phyloP scores from a whole-genome alignment of 441 rosid genomes.

The Arabidopsis lyrata region DNA sequence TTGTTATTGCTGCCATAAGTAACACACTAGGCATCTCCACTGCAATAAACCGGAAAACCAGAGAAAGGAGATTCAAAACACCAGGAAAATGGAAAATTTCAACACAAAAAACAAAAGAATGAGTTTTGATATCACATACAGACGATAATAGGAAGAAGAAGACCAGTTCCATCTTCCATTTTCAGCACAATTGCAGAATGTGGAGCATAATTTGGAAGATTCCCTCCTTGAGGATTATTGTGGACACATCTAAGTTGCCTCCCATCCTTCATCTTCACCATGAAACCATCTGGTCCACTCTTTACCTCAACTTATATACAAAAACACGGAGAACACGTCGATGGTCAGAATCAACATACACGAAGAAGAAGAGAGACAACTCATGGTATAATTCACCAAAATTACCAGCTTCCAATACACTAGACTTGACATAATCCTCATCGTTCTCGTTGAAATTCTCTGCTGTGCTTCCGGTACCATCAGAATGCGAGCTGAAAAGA shows the following conservation, averaged over 20 bases:
- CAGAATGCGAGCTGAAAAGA: constrained; percentile 80
- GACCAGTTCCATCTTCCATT: constrained; percentile 99
- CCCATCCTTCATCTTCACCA: constrained; percentile 97
- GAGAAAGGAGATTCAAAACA: neutral
- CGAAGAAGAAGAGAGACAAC: neutral
- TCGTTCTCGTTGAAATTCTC: constrained; percentile 85
- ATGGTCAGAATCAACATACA: neutral
- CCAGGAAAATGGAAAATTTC: neutral
- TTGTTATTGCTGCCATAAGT: constrained; percentile 93
- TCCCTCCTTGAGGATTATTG: constrained; percentile 90
- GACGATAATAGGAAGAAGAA: constrained; percentile 93
- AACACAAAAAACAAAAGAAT: neutral
- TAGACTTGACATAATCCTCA: constrained; percentile 83
- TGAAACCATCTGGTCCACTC: constrained; percentile 88
- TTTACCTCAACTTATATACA: constrained; percentile 77
- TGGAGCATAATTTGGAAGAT: constrained; percentile 79
- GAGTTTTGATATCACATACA: constrained; percentile 54
- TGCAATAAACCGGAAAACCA: constrained; percentile 48
- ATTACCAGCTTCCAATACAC: constrained; percentile 87
- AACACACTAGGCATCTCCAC: constrained; percentile 95
- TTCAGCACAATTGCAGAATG: constrained; percentile 95
- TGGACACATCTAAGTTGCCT: constrained; percentile 81
- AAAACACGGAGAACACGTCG: neutral
- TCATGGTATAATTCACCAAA: neutral
- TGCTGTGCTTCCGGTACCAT: constrained; percentile 78